phyloP scores from a whole-genome alignment of 495 filamentous ascomycete genomes.

The Penicillium nucicola region DNA sequence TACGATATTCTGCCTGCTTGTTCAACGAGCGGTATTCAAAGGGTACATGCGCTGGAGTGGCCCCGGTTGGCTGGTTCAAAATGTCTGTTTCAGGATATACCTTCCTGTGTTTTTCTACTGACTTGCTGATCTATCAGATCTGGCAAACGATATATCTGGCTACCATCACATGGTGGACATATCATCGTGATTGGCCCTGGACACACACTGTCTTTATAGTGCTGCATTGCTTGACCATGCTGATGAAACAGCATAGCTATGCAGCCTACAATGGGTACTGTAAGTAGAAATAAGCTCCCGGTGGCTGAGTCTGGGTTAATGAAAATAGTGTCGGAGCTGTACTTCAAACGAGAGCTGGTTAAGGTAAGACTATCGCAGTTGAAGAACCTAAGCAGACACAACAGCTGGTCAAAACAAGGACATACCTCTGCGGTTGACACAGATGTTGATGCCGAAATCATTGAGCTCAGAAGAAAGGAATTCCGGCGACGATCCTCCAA shows the following conservation, averaged over 20 bases:
- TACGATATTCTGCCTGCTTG: constrained; percentile 54
- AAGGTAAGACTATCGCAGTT: constrained; percentile 42
- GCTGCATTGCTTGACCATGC: constrained; percentile 64
- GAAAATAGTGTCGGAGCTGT: constrained; percentile 51
- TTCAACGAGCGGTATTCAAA: constrained; percentile 55
- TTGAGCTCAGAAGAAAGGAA: background rate
- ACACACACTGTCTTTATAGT: constrained; percentile 71
- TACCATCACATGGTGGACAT: constrained; percentile 55
- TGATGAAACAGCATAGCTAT: constrained; percentile 81
- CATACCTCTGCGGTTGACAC: background rate
- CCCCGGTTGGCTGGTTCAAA: constrained; percentile 66
- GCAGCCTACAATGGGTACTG: constrained; percentile 71
- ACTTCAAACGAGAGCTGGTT: constrained; percentile 45
- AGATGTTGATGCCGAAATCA: constrained; percentile 3
- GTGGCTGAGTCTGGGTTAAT: background rate
- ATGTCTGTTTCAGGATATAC: constrained; percentile 28
- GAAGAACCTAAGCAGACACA: constrained; percentile 16
- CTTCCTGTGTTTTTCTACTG: background rate
- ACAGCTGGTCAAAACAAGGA: background rate
- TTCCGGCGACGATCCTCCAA: background rate
- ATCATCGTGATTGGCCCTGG: constrained; percentile 72
- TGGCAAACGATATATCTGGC: constrained; percentile 64
- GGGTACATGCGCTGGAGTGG: constrained; percentile 60
- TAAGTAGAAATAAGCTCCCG: constrained; percentile 15
- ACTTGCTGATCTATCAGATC: constrained; percentile 23